Evolutionary conservation across 148 eudicot species (phyloP).

Genomic region (Spergularia marina): DNA sequence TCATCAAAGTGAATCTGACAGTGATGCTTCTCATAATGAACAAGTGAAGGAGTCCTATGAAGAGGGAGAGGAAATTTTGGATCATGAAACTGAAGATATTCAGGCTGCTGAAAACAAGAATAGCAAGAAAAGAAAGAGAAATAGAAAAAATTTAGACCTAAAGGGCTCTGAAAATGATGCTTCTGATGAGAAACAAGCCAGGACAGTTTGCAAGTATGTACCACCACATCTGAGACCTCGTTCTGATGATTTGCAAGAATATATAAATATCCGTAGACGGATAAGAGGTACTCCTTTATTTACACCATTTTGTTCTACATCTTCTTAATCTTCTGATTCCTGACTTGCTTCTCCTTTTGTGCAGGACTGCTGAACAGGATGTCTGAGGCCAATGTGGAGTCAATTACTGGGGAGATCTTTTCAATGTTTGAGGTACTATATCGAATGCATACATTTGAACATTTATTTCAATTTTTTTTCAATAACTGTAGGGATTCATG

Average conservation of each 20-base stretch:
- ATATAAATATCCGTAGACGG: constrained; percentile 59
- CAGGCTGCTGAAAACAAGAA: constrained; percentile 17
- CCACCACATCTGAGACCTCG: constrained; percentile 76
- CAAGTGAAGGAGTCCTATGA: constrained; percentile 28
- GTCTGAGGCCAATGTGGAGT: constrained; percentile 90
- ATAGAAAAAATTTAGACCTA: constrained; percentile 26
- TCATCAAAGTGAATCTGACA: constrained; percentile 18
- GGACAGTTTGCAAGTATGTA: constrained; percentile 46
- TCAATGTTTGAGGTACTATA: constrained; percentile 54
- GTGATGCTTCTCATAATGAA: constrained; percentile 17
- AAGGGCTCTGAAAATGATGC: constrained; percentile 18
- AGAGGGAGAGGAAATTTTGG: constrained; percentile 22
- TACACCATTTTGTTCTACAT: not conserved
- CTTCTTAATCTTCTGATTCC: constrained; percentile 7
- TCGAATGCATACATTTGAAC: constrained; percentile 5
- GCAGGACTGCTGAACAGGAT: constrained; percentile 85
- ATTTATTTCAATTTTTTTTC: not conserved
- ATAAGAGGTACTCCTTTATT: constrained; percentile 54
- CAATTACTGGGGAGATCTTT: constrained; percentile 63
- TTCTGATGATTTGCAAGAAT: constrained; percentile 53
- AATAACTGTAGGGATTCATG: not conserved
- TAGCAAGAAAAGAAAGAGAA: constrained; percentile 23
- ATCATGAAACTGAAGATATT: constrained; percentile 24
- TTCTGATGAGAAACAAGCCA: constrained; percentile 15
- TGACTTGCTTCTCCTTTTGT: constrained; percentile 17